A percentile compares a stretch with the other conserved stretches of the same genome.
Conservation (phyloP, 2,329 filamentous ascomycete species). For the Trichoderma atrobrunneum region DNA sequence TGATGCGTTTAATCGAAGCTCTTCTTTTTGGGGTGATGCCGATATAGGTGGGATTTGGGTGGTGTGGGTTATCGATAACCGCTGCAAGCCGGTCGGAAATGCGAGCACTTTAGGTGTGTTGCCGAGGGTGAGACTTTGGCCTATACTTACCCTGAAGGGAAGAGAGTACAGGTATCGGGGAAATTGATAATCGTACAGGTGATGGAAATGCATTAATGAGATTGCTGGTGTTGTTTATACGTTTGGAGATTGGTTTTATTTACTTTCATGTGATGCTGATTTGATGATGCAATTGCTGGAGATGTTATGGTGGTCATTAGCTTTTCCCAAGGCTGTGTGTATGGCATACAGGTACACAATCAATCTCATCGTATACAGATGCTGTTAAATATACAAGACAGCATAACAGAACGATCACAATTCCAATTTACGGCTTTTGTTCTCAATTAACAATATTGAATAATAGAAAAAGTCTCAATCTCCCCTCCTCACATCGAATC, state of each 20-base stretch:
- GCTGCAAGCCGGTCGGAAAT: constrained; percentile 10
- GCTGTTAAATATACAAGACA: not conserved
- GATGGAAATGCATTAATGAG: not conserved
- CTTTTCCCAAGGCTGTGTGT: not conserved
- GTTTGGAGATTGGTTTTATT: not conserved
- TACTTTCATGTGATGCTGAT: not conserved
- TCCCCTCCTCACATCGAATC: constrained; percentile 23
- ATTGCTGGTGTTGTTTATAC: not conserved
- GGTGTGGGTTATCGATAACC: constrained; percentile 14
- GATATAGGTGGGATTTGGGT: not conserved
- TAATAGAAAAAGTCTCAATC: not conserved
- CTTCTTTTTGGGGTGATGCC: not conserved
- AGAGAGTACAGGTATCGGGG: not conserved
- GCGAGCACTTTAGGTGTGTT: constrained; percentile 11
- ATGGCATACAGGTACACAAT: not conserved
- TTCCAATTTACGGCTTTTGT: not conserved
- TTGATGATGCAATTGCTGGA: not conserved
- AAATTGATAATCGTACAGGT: too few species aligned
- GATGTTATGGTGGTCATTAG: not conserved
- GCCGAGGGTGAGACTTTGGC: not conserved
- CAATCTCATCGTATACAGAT: not conserved
- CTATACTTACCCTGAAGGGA: not conserved
- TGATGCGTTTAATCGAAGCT: not conserved
- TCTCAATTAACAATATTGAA: not conserved
- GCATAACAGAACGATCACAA: not conserved